Evolutionary conservation across 2,329 filamentous ascomycete species (phyloP), one percentile per base, ranked within the genome.

Genomic region (Aspergillus piperis): DNA sequence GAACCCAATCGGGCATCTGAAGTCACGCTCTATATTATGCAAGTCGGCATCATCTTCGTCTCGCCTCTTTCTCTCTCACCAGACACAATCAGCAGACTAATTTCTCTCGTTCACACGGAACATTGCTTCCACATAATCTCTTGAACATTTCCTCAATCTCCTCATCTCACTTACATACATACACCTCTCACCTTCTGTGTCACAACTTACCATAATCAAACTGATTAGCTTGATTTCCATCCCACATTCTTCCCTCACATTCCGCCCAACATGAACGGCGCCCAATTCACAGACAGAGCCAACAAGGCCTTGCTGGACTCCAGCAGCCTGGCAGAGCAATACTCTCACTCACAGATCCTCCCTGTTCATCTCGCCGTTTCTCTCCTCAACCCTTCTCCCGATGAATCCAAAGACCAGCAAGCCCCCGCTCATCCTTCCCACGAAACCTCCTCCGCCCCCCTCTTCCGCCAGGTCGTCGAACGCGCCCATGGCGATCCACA

Each of bases 381-480:
- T 5, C 72, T 82, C 8, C 75, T 82, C 57, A 79, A 81, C 58
- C 80, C 80, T n/a, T 70, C 77, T 17, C 61, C 68, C 38, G 79
- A 81, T 60, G 86, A 83, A 68, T 92, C 90, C 68, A 93, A 91
- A 75, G 90, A 95, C 74, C 90, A 92, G 77, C 91, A 91, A 78
- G 81, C 79, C 65, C 80, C 78, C 50, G 75, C 80, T 52, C 92
- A 94, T 72, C 83, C 84, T 5, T 86, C 89, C 25, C 84, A 90
- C 57, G 83, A 86, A 38, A 81, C 83, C 30, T 78, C 86, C 23
- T 80, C 83, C 17, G 81, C 83, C 67, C 91, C 93, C n/a, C 86
- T 99, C 57, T 96, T 98, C 82, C 88, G 91, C 67, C 95, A 99
- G 79, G 94, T 97, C 59, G 84, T 99, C 63, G 94, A 99, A 78